phyloP scores from a whole-genome alignment of 192 early-diverging fungal species.

The Coemansia sp. region DNA sequence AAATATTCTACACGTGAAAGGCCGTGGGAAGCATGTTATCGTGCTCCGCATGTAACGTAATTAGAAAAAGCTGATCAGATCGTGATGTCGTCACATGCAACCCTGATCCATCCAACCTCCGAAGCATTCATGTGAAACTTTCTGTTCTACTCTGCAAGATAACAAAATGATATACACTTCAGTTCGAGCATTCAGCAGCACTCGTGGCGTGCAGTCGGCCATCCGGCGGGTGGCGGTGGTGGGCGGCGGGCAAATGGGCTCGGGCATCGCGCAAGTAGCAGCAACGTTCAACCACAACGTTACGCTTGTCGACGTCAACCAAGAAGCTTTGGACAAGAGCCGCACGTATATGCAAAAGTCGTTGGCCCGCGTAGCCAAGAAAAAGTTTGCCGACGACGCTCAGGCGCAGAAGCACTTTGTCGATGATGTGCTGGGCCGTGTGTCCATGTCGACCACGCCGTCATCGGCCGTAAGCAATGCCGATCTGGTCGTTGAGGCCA shows the following conservation, averaged over 20 bases:
- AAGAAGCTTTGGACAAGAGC: slow-evolving; percentile 74
- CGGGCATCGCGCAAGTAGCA: slow-evolving; percentile 86
- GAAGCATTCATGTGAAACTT: neutral
- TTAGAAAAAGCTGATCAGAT: too few relatives aligned
- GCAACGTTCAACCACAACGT: slow-evolving; percentile 78
- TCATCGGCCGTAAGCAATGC: slow-evolving; percentile 60
- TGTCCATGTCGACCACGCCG: slow-evolving; percentile 68
- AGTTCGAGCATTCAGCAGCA: slow-evolving; percentile 6
- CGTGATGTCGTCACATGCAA: too few relatives aligned
- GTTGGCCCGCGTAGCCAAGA: slow-evolving; percentile 84
- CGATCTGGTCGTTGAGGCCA: slow-evolving; percentile 91
- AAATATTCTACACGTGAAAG: too few relatives aligned
- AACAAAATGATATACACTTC: neutral
- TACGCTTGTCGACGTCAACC: slow-evolving; percentile 81
- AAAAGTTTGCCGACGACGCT: slow-evolving; percentile 77
- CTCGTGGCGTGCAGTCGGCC: neutral
- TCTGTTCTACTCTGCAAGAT: neutral
- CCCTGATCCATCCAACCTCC: too few relatives aligned
- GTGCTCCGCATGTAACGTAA: too few relatives aligned
- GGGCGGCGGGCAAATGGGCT: slow-evolving; percentile 86
- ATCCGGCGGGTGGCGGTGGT: slow-evolving; percentile 69
- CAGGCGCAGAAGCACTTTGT: slow-evolving; percentile 65
- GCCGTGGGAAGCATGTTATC: too few relatives aligned
- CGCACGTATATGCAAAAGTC: slow-evolving; percentile 82
- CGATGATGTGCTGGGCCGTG: slow-evolving; percentile 66